These are phyloP conservation scores for Boletus barrowsii DNA, from an alignment of 768 basidiomycete genomes.

Conservation along the genomic window DNA sequence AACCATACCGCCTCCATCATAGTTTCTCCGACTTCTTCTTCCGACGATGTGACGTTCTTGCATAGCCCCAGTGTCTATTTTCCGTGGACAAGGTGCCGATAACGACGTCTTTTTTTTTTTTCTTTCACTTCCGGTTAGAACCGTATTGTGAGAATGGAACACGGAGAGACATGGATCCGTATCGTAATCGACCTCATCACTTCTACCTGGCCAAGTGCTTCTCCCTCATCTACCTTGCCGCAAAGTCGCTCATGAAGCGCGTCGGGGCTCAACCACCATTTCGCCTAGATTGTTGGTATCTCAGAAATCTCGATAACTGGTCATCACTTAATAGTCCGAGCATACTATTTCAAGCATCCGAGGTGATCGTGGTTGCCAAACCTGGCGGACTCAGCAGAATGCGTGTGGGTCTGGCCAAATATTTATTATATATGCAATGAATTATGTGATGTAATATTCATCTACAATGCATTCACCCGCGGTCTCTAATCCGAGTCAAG, in stretches of 20 bases:
- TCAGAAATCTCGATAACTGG: slow-evolving; percentile 15
- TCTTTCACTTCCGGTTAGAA: background rate
- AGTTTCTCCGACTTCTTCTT: background rate
- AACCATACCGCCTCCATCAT: background rate
- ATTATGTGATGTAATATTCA: slow-evolving; percentile 29
- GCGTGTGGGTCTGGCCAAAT: background rate
- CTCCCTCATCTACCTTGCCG: background rate
- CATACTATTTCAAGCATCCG: slow-evolving; percentile 14
- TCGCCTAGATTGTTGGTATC: slow-evolving; percentile 5
- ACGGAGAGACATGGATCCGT: background rate
- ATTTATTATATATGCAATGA: slow-evolving; percentile 19
- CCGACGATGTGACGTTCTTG: background rate
- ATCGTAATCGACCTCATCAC: background rate
- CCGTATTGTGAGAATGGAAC: slow-evolving; percentile 17
- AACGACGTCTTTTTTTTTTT: background rate
- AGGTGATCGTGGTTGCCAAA: slow-evolving; percentile 25
- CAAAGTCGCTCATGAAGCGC: background rate
- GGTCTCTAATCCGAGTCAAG: slow-evolving; percentile 9
- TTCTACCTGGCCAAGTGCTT: background rate
- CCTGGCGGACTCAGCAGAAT: background rate
- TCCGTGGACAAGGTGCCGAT: background rate
- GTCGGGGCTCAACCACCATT: background rate
- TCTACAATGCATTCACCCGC: slow-evolving; percentile 13
- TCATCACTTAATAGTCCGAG: slow-evolving; percentile 19
- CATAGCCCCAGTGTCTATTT: slow-evolving; percentile 3